phyloP scores from a whole-genome alignment of 768 basidiomycete genomes.

The Astraeus odoratus region DNA sequence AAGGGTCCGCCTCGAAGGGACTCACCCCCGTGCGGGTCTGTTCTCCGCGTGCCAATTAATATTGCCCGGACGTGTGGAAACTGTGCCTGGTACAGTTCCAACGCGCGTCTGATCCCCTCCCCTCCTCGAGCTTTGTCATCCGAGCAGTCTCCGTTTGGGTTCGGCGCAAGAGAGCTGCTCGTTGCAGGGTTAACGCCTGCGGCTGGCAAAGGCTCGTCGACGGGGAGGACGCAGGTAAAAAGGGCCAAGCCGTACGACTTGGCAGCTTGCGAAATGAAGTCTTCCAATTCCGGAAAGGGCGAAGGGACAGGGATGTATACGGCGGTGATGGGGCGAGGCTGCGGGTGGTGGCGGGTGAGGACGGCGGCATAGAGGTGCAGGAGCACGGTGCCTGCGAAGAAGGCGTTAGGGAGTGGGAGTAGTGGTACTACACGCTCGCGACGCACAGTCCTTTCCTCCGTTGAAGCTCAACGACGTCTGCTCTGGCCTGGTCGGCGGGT shows the following conservation, averaged over 20 bases:
- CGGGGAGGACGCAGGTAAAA: constrained; percentile 30
- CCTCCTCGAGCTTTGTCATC: constrained; percentile 52
- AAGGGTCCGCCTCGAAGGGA: constrained; percentile 7
- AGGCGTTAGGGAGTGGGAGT: neutral
- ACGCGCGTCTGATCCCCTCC: constrained; percentile 72
- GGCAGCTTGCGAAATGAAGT: constrained; percentile 66
- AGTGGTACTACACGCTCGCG: neutral
- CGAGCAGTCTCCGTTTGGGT: constrained; percentile 19
- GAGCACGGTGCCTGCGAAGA: constrained; percentile 77
- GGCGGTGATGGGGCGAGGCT: constrained; percentile 47
- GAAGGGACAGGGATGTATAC: constrained; percentile 89
- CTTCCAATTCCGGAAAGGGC: constrained; percentile 78
- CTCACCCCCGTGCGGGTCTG: constrained; percentile 93
- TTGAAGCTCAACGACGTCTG: constrained; percentile 90
- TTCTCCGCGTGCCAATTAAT: constrained; percentile 80
- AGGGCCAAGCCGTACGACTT: constrained; percentile 70
- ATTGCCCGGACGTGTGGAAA: constrained; percentile 72
- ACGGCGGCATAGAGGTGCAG: constrained; percentile 81
- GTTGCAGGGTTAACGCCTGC: constrained; percentile 40
- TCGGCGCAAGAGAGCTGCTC: constrained; percentile 12
- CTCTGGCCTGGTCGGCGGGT: constrained; percentile 44
- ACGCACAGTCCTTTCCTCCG: constrained; percentile 95
- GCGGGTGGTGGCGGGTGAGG: constrained; percentile 39
- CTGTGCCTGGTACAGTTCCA: constrained; percentile 62
- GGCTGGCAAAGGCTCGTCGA: constrained; percentile 39